These are phyloP conservation scores for Schizophyllum amplum DNA, from an alignment of 1,284 basidiomycete species.

Conservation along the genomic window DNA sequence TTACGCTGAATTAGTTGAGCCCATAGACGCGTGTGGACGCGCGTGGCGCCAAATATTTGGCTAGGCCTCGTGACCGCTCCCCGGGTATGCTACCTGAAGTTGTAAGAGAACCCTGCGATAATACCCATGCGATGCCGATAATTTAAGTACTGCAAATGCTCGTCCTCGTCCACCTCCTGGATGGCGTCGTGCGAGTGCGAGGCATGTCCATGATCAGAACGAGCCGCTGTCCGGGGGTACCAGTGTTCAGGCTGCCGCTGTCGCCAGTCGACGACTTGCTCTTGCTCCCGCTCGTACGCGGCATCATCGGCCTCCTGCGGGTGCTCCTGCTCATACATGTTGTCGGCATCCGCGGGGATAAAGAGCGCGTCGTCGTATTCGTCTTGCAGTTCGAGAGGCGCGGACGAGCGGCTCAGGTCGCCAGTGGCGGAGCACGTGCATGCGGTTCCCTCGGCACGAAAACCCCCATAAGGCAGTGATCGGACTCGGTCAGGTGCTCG, in stretches of 20 bases:
- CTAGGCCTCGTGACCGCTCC: no score
- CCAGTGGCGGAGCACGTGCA: no score
- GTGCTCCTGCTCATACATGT: background rate
- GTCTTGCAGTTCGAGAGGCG: constrained; percentile 45
- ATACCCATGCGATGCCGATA: no score
- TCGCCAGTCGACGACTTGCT: constrained; percentile 27
- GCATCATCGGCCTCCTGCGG: constrained; percentile 16
- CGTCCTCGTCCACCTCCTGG: background rate
- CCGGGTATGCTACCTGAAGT: no score
- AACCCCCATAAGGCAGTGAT: background rate
- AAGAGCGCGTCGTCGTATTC: constrained; percentile 57
- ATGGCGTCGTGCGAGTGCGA: no score
- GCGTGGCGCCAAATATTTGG: no score
- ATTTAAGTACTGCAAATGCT: background rate
- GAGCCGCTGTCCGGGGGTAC: constrained; percentile 25
- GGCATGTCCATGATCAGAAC: no score
- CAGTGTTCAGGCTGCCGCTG: constrained; percentile 34
- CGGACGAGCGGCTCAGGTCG: no score
- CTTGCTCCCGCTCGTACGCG: constrained; percentile 21
- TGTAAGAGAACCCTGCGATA: no score
- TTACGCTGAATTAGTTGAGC: no score
- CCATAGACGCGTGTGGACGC: no score
- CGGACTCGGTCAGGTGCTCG: background rate
- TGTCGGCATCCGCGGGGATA: constrained; percentile 53
- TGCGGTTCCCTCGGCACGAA: background rate